Base-by-base conservation (phyloP, 148 eudicot species). In the Cornus controversa region DNA sequence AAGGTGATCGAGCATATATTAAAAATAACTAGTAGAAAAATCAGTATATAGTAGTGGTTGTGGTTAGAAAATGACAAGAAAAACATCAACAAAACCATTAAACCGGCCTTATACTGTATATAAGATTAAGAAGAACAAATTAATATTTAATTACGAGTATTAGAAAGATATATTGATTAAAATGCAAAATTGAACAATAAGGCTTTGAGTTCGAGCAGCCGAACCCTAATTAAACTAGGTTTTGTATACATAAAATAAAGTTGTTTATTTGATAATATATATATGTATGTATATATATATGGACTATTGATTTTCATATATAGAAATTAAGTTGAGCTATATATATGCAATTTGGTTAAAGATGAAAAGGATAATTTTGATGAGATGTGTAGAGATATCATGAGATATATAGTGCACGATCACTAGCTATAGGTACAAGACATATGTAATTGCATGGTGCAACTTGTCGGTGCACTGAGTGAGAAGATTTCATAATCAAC, bases 401-500 rank as follows among this genome's bases (percentile, higher is more conserved):
- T 15, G 74, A 69, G 29, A 47, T n/a, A n/a, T n/a, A n/a, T 71
- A 45, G 54, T 58, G 68, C 65, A 71, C 64, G 65, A 45, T n/a
- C n/a, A 50, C 22, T 23, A 15, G 45, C 45, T 40, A 6, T 40
- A 40, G 45, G 45, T 14, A 28, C 45, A 45, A 71, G 29, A 65
- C 58, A 64, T n/a, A n/a, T 34, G 47, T 14, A 10, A 72, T 14
- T 67, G 70, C 71, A 82, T 50, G 57, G 65, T 72, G 75, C 57
- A 26, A n/a, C 4, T 50, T 50, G 57, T 50, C 57, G 15, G 57
- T 50, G 50, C 50, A 45, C 11, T 11, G 50, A 45, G 10, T 23
- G 70, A 40, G 62, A 63, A 20, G 37, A 78, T 78, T 25, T 62
- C 64, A 42, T 18, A n/a, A 78, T 70, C n/a, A 45, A 37, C 23